Base-by-base conservation (phyloP, 345 rosid species). In the Eucalyptus regnans region DNA sequence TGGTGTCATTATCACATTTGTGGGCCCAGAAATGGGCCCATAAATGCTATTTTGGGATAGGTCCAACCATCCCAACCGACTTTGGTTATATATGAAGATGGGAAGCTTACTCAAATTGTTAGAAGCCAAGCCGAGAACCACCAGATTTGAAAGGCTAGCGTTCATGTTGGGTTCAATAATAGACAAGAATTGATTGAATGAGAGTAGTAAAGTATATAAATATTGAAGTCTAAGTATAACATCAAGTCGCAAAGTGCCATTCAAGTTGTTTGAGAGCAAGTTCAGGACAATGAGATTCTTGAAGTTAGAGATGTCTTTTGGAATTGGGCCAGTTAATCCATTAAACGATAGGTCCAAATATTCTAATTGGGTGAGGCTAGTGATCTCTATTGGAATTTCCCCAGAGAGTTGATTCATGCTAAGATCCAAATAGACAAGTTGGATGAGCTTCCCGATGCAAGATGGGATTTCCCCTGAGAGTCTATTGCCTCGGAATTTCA, bases 81-180 rank as follows among this genome's bases (percentile, higher is more conserved):
- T 50, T 91, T 86, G 91, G 50, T 50, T 2, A 10, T 7, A 60
- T 7, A 92, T 51, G 89, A 91, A 92, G 29, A 64, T 10, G 37
- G 93, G 91, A 41, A 92, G 49, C 83, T 88, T 62, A 9, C 60
- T 41, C 16, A 92, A 68, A 43, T 91, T 92, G 90, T 91, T 90
- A 3, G 90, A 89, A 86, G 54, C 62, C 87, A 90, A 62, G n/a
- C 52, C 56, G 5, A 91, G 31, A 8, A 1, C 3, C 8, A 3
- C 1, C 9, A 90, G 15, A 51, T 91, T 87, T 2, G 86, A 49
- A 29, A 51, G 49, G 76, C 71, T 15, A 18, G 14, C 18, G 50
- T 86, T 71, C 18, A 1, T 17, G 43, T 49, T 52, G 23, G 23
- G 46, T 20, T 31, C 46, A 5, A 14, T 14, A 9, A 87, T 50